Evolutionary conservation across 495 filamentous ascomycete species (phyloP), one percentile per base, ranked within the genome.

Genomic region (Xylaria castorea): DNA sequence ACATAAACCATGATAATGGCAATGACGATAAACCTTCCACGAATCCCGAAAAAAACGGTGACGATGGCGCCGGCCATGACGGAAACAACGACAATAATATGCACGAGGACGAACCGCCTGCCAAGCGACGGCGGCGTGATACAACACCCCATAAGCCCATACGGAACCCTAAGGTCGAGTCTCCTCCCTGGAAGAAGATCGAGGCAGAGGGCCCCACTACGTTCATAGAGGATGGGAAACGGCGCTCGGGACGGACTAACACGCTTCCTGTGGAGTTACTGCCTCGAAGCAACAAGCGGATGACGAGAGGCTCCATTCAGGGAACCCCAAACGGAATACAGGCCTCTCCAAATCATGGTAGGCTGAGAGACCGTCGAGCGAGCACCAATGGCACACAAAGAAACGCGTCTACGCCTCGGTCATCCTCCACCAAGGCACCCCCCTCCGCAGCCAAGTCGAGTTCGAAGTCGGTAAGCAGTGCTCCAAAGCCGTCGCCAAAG

Each of bases 131-230:
- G 75, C 91, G 93, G 8, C 83, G 82, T 50, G 80, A 81, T 36
- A 76, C 80, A 36, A 83, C 84, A 1, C 83, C 85, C 5, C 65
- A 74, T 16, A 80, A 69, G 58, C 57, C 79, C 38, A 34, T 75
- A 25, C 83, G 84, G 34, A 74, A 75, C 63, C 79, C 79, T n/a
- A 89, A 89, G 74, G 79, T 79, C 30, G 82, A 85, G 67, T 98
- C 96, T 40, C 96, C 96, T 70, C 96, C 96, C 32, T 99, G 96
- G 96, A 98, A 96, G 84, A 95, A 90, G 80, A 85, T 92, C 65
- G 91, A 92, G 58, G 92, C 90, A 34, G 93, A 97, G 55, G 97
- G 95, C 0, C 96, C 96, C 5, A 93, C 96, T 11, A 92, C 93
- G 0, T 93, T 97, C 74, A 81, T 91, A 32, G 90, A 91, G 73